phyloP scores from a whole-genome alignment of 352 stramenopile species.

The Phytophthora crassamura region DNA sequence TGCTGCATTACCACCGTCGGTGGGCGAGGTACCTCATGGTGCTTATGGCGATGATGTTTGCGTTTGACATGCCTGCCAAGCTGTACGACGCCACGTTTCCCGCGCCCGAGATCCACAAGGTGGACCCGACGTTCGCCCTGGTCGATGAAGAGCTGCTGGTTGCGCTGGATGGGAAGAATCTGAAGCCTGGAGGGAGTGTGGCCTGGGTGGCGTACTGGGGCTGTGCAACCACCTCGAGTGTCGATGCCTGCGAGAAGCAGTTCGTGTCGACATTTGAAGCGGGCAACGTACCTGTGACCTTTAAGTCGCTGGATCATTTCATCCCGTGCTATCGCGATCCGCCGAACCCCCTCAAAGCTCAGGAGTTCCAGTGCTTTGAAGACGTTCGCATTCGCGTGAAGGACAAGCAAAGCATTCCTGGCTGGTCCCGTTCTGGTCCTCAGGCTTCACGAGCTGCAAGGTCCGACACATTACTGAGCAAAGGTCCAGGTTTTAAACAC shows the following conservation, averaged over 20 bases:
- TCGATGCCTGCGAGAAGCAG: constrained; percentile 76
- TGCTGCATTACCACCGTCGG: constrained; percentile 60
- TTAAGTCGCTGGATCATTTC: constrained; percentile 78
- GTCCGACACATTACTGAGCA: no score
- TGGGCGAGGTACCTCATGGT: constrained; percentile 65
- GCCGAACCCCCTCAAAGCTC: constrained; percentile 73
- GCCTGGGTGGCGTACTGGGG: constrained; percentile 87
- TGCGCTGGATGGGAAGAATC: constrained; percentile 69
- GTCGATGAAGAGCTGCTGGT: constrained; percentile 78
- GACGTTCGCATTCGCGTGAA: constrained; percentile 79
- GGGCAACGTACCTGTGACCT: constrained; percentile 74
- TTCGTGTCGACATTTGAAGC: constrained; percentile 67
- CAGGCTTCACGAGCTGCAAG: constrained; percentile 1
- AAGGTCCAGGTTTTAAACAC: background rate
- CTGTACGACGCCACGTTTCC: constrained; percentile 67
- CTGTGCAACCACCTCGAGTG: constrained; percentile 64
- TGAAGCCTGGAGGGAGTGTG: constrained; percentile 76
- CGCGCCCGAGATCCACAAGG: constrained; percentile 53
- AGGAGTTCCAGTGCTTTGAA: constrained; percentile 78
- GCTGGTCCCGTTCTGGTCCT: constrained; percentile 54
- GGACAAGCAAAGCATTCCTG: constrained; percentile 79
- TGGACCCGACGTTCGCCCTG: constrained; percentile 77
- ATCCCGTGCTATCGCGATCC: constrained; percentile 88
- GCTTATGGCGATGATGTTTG: constrained; percentile 48
- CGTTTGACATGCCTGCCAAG: constrained; percentile 53